These are phyloP conservation scores for Hypoxylon sp. DNA, from an alignment of 2,329 filamentous ascomycete species.

Conservation along the genomic window DNA sequence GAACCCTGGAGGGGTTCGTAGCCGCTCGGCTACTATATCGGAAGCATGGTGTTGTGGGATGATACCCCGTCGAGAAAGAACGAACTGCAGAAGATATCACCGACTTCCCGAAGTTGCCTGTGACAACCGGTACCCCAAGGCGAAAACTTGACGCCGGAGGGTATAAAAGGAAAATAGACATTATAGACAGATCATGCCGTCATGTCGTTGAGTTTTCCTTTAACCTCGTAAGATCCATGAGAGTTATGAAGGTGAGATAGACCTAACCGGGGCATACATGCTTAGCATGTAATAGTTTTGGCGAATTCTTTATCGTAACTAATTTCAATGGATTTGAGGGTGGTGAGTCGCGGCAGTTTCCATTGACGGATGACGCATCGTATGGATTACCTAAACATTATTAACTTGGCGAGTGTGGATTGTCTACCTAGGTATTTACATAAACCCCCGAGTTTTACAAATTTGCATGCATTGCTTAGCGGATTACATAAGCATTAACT, in stretches of 20 bases:
- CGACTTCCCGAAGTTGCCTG: constrained; percentile 47
- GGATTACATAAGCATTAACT: neutral
- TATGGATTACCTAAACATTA: neutral
- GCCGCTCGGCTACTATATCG: constrained; percentile 42
- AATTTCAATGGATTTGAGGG: constrained; percentile 9
- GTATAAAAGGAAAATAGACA: constrained; percentile 51
- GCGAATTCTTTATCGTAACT: constrained; percentile 26
- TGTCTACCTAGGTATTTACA: neutral
- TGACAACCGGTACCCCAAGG: constrained; percentile 52
- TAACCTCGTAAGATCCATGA: constrained; percentile 29
- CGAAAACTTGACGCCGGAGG: constrained; percentile 51
- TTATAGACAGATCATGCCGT: constrained; percentile 51
- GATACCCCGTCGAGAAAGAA: constrained; percentile 44
- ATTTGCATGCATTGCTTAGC: neutral
- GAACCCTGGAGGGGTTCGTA: constrained; percentile 26
- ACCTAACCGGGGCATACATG: constrained; percentile 1
- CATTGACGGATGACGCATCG: neutral
- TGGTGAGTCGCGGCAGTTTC: constrained; percentile 32
- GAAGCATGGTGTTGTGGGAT: constrained; percentile 40
- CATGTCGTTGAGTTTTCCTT: constrained; percentile 38
- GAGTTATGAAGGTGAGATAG: neutral
- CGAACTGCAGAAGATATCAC: constrained; percentile 39
- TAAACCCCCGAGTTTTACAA: neutral
- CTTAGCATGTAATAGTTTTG: neutral
- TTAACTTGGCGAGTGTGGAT: neutral